Base-by-base conservation (phyloP, 176 grass and related monocot genomes). In the Eremochloa ophiuroides region DNA sequence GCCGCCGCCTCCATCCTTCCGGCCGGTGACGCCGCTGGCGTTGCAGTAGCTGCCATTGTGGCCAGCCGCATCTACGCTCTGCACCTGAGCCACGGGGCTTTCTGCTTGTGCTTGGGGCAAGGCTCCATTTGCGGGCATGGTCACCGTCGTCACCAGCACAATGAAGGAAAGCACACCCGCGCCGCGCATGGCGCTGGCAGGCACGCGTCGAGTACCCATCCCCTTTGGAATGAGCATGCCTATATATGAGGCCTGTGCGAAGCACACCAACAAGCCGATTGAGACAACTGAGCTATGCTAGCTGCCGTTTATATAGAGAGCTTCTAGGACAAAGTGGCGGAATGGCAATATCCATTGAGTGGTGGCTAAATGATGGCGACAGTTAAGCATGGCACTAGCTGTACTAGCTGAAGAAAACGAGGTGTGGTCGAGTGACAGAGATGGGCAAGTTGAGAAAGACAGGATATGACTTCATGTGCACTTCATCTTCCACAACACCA, bases 401-500 rank as follows among this genome's bases (percentile, higher is more conserved):
- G n/a, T n/a, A n/a, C n/a, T n/a, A n/a, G n/a, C n/a, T 28, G 66
- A 33, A 53, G 53, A 58, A 15, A 31, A 40, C 6, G 44, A 83
- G 66, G 66, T 63, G 74, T 63, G 74, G 25, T 39, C 53, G 30
- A 62, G 58, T 3, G 59, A 7, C 7, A 71, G 31, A 66, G 9
- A 38, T 6, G 46, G 37, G 55, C 37, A 29, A 80, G 83, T 86
- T 86, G 85, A 84, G 75, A 71, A 12, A 71, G 76, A 79, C 48
- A 82, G 33, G 80, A 67, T 75, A 80, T 90, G 78, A 31, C 91
- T 97, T 97, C 73, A 86, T 78, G 62, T 84, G 84, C 89, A 94
- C 94, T 82, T 91, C n/a, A n/a, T n/a, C 84, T 79, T 90, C 69
- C 85, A 47, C 1, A 17, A 48, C 18, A 53, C 67, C 40, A 8